These are phyloP conservation scores for Friedmanniomyces simplex DNA, from an alignment of 495 filamentous ascomycete species.

Conservation along the genomic window DNA sequence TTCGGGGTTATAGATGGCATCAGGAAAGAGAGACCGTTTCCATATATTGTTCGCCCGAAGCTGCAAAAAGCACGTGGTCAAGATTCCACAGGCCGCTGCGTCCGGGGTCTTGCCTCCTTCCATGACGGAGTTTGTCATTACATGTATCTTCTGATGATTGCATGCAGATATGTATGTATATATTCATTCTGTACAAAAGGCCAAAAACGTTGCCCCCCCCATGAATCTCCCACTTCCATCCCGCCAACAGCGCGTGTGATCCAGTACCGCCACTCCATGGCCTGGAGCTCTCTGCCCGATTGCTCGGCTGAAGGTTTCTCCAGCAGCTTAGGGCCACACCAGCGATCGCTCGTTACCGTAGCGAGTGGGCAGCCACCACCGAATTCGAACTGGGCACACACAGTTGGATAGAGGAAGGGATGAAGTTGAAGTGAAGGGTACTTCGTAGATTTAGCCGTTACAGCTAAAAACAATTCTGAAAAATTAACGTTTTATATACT, in stretches of 20 bases:
- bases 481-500: background rate
- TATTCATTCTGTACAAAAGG: background rate
- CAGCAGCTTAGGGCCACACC: constrained; percentile 20
- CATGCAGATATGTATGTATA: too few relatives aligned
- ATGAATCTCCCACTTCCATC: constrained; percentile 5
- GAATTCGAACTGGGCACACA: constrained; percentile 21
- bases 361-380: constrained; percentile 22
- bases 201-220: constrained; percentile 18
- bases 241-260: constrained; percentile 20
- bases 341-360: constrained; percentile 22
- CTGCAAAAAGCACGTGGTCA: background rate
- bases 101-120: too few relatives aligned
- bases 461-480: constrained; percentile 7
- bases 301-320: constrained; percentile 24
- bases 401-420: constrained; percentile 13
- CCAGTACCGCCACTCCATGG: constrained; percentile 22
- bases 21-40: too few relatives aligned
- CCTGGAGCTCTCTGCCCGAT: constrained; percentile 24
- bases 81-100: too few relatives aligned
- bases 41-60: background rate
- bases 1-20: background rate
- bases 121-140: too few relatives aligned
- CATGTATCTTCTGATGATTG: too few relatives aligned
- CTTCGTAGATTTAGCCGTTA: constrained; percentile 21
- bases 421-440: constrained; percentile 1